Base-by-base conservation (phyloP, 352 stramenopile species). In the Phytopythium cucurbitacearum region DNA sequence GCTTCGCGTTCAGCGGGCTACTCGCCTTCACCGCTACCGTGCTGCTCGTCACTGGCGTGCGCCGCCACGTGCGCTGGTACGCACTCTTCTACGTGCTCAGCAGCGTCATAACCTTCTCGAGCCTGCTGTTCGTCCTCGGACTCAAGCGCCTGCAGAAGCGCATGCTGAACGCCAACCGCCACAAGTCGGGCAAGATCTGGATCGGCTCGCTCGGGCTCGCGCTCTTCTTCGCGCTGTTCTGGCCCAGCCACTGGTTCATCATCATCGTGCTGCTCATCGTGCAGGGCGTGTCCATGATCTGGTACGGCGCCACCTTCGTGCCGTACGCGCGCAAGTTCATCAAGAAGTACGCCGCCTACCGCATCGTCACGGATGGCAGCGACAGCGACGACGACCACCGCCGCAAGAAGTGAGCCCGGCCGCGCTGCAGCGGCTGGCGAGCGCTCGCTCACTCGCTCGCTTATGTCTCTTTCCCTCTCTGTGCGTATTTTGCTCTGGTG, bases 201-300 rank as follows among this genome's bases (percentile, higher is more conserved):
- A 76, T 85, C 56, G 40, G 45, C 1, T 65, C 68, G 11, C 60
- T 85, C 50, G 60, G 43, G 5, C 57, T 80, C 15, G 73, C 71
- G 15, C 12, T 81, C 9, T 28, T 78, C n/a, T 54, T 85, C 40
- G 71, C 73, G 28, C 56, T 80, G 42, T 59, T 73, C 12, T 81
- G 75, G 58, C 58, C 67, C 8, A 59, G 52, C 36, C 63, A 73
- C 56, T 76, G 70, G 56, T 71, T 77, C 44, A 62, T 76, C 36
- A 70, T 85, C 34, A 55, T 85, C n/a, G 37, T 80, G 32, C 53
- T 85, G 43, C 71, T 85, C 21, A 53, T 85, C 12, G 56, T 68
- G 48, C 73, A 85, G 62, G 80, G 77, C 60, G 35, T 50, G 35
- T 62, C 71, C 51, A 85, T 85, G 71, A 65, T 85, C 53, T 85